Percentiles rank a stretch among this genome's conserved stretches.
Evolutionary conservation across 106 monocot species (phyloP).

Genomic region (Acanthochlamys bracteata): DNA sequence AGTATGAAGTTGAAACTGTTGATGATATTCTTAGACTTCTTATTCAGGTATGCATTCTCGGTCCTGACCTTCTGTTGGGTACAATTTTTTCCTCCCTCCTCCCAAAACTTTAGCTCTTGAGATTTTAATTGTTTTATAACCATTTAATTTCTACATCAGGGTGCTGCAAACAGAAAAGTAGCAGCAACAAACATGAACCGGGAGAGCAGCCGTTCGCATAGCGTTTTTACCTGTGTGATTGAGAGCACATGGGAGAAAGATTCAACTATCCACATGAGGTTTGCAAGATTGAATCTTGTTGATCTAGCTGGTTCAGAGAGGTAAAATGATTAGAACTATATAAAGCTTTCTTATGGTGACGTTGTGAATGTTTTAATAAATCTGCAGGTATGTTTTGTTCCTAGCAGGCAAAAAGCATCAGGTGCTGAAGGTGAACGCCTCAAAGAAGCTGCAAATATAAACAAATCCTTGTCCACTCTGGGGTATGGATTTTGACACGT

Average conservation of each 20-base stretch:
- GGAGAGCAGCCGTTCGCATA: constrained; percentile 94
- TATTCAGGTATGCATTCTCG: constrained; percentile 41
- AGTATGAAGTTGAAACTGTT: constrained; percentile 76
- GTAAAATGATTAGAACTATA: constrained; percentile 20
- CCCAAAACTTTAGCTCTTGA: background rate
- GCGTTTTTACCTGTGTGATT: constrained; percentile 93
- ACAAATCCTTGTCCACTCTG: constrained; percentile 94
- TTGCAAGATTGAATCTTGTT: constrained; percentile 90
- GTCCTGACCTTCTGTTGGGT: background rate
- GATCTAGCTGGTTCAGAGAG: constrained; percentile 98
- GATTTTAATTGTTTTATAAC: background rate
- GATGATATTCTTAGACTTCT: constrained; percentile 72
- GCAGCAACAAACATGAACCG: constrained; percentile 95
- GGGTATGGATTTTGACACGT: constrained; percentile 32
- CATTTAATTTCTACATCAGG: constrained; percentile 25
- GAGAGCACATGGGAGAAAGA: constrained; percentile 89
- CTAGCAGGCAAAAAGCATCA: constrained; percentile 79
- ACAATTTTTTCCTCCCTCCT: background rate
- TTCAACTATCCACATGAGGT: constrained; percentile 51
- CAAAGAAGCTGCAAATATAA: constrained; percentile 92
- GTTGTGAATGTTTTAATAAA: background rate
- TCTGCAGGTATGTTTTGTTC: background rate
- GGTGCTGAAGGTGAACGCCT: constrained; percentile 92
- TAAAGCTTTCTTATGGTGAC: background rate
- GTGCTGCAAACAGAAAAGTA: constrained; percentile 84